phyloP scores from a whole-genome alignment of 495 filamentous ascomycete genomes.

The Neurospora hispaniola region DNA sequence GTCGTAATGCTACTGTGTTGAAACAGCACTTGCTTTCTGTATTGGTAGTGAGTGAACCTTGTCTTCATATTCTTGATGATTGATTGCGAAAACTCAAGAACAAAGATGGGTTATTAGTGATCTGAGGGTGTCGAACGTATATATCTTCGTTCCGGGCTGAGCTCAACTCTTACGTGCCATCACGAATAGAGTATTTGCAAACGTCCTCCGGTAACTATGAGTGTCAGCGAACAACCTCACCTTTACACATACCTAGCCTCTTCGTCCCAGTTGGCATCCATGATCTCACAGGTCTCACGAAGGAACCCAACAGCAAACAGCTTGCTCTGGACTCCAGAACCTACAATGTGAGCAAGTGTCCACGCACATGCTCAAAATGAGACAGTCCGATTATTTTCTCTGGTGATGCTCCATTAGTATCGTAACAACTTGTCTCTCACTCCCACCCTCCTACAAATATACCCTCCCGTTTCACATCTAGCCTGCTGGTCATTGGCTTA shows the following conservation, averaged over 20 bases:
- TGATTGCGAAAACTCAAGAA: not conserved
- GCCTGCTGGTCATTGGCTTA: no score
- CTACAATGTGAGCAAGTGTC: not conserved
- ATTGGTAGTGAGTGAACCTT: not conserved
- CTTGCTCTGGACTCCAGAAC: not conserved
- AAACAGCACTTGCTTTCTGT: not conserved
- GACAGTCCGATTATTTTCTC: not conserved
- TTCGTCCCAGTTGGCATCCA: not conserved
- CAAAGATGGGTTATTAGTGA: not conserved
- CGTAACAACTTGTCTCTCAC: not conserved
- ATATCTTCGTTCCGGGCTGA: not conserved
- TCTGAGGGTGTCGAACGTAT: not conserved
- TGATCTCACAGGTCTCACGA: not conserved
- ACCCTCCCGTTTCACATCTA: not conserved
- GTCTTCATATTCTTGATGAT: not conserved
- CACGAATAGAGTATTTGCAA: not conserved
- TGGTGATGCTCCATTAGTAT: not conserved
- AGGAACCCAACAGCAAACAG: not conserved
- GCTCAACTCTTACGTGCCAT: not conserved
- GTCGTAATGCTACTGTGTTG: not conserved
- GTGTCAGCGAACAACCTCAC: not conserved
- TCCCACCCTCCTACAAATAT: not conserved
- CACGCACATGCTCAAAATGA: not conserved
- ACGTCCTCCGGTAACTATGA: not conserved
- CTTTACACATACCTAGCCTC: not conserved